Evolutionary conservation across 31 red algal species (phyloP).

Genomic region (Pterothamnion heteromorphum): DNA sequence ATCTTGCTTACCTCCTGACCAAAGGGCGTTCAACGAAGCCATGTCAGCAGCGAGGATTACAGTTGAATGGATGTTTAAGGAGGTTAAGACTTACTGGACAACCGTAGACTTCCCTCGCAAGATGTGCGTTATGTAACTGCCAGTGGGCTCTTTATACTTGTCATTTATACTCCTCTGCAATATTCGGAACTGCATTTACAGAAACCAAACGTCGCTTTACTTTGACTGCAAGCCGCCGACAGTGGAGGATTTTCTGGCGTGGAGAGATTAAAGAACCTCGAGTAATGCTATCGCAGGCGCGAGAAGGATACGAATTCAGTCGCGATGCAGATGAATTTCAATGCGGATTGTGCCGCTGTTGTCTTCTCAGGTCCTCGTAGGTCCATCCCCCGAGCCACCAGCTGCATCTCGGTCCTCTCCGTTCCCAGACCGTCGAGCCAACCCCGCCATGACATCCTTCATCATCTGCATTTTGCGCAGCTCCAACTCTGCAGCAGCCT

Average conservation of each 20-base stretch:
- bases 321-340: neutral
- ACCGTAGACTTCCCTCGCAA: conserved; percentile 35
- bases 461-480: neutral
- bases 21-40: neutral
- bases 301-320: neutral
- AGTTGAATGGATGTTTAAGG: conserved; percentile 31
- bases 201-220: neutral
- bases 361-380: neutral
- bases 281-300: neutral
- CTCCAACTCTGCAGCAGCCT: neutral
- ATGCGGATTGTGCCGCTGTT: neutral
- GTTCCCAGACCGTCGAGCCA: neutral
- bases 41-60: neutral
- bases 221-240: conserved; percentile 12
- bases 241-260: neutral
- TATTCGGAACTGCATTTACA: neutral
- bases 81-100: conserved; percentile 33
- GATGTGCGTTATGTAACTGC: neutral
- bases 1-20: neutral
- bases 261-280: neutral
- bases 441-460: neutral
- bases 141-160: neutral
- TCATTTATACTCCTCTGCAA: neutral
- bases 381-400: neutral
- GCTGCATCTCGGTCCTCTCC: neutral